Evolutionary conservation across 306 rosid genomes (phyloP).

Genomic region (Corylus americana): DNA sequence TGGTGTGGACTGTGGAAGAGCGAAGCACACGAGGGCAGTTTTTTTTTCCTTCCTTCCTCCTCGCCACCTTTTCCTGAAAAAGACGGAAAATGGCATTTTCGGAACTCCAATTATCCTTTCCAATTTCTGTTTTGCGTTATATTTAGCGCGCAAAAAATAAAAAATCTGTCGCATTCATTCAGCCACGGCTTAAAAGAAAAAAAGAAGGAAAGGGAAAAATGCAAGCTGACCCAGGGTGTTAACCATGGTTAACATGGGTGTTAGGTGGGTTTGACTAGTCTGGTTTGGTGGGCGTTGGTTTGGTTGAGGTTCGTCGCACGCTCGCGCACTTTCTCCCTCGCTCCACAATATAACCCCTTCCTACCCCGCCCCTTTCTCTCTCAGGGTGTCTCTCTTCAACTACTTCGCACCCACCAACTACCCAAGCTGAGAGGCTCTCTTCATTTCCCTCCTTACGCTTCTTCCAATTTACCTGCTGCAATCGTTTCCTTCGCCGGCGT

Average conservation of each 20-base stretch:
- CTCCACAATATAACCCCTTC: slow-evolving; percentile 23
- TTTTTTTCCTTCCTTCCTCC: too few species aligned
- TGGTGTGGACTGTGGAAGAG: not conserved
- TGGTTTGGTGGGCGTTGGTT: slow-evolving; percentile 67
- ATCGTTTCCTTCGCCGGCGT: slow-evolving; percentile 10
- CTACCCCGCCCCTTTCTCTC: slow-evolving; percentile 6
- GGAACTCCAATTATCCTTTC: not conserved
- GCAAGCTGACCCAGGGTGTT: not conserved
- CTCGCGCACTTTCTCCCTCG: slow-evolving; percentile 26
- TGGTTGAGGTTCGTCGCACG: not conserved
- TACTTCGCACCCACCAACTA: slow-evolving; percentile 27
- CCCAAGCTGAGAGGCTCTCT: slow-evolving; percentile 14
- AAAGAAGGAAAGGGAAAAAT: not conserved
- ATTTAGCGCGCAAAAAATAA: too few species aligned
- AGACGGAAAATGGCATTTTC: not conserved
- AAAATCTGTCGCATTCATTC: too few species aligned
- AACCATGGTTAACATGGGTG: slow-evolving; percentile 43
- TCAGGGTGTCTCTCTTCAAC: slow-evolving; percentile 38
- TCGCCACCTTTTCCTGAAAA: not conserved
- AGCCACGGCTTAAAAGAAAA: too few species aligned
- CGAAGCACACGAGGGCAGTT: not conserved
- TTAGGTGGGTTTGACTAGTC: slow-evolving; percentile 69
- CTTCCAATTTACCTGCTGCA: not conserved
- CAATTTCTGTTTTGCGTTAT: not conserved
- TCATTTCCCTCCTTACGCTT: not conserved